Percentiles rank a stretch among this genome's conserved stretches.
Conservation (phyloP, 306 rosid genomes). For the Rosa multiflora region DNA sequence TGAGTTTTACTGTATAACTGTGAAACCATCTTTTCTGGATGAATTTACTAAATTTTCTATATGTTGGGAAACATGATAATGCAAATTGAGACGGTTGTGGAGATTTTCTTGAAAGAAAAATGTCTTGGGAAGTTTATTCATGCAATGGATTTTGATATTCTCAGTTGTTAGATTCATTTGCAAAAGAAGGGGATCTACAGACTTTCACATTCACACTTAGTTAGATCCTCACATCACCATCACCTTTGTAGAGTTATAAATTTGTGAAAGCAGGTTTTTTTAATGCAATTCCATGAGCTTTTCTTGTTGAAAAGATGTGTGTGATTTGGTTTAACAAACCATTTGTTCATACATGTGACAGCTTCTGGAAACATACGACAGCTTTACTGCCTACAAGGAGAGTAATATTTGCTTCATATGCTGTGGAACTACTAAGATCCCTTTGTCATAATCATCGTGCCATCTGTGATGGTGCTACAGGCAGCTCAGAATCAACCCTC, state of each 20-base stretch:
- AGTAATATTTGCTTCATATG: constrained; percentile 43
- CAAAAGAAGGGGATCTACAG: neutral
- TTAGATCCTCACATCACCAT: neutral
- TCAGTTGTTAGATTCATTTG: neutral
- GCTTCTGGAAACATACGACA: constrained; percentile 98
- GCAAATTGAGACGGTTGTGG: constrained; percentile 1
- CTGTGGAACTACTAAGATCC: constrained; percentile 31
- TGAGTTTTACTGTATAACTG: neutral
- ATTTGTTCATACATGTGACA: constrained; percentile 39
- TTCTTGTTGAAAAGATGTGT: constrained; percentile 1
- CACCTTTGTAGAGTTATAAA: neutral
- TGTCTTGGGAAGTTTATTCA: neutral
- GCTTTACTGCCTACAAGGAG: constrained; percentile 96
- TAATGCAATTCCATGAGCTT: neutral
- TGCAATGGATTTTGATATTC: neutral
- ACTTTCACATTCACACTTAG: neutral
- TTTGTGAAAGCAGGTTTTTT: neutral
- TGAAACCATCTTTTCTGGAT: neutral
- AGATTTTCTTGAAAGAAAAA: neutral
- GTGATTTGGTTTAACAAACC: neutral
- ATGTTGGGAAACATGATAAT: neutral
- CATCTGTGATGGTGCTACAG: constrained; percentile 42
- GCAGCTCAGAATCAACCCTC: constrained; percentile 47
- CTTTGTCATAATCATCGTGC: constrained; percentile 43
- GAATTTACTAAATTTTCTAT: neutral